Evolutionary conservation across 2,329 filamentous ascomycete genomes (phyloP).

Genomic region (Hypoxylon sp.): DNA sequence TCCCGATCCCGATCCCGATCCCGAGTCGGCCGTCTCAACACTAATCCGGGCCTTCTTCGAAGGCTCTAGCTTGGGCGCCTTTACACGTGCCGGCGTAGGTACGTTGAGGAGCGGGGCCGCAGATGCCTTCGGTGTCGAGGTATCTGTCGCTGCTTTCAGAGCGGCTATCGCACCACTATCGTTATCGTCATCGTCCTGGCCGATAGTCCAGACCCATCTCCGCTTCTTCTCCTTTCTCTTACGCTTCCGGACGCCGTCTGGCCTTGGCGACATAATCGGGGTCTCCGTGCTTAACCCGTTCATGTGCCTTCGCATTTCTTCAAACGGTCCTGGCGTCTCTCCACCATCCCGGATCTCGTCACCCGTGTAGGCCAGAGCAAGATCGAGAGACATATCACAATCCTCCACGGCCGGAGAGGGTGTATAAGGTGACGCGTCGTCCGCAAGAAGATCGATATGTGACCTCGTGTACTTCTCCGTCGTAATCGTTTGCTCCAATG

Average conservation of each 20-base stretch:
- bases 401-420: constrained; percentile 48
- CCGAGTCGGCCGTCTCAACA: constrained; percentile 48
- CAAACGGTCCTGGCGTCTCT: constrained; percentile 68
- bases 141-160: constrained; percentile 47
- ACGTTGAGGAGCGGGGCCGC: constrained; percentile 12
- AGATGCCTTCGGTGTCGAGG: constrained; percentile 24
- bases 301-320: constrained; percentile 68
- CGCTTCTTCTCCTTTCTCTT: constrained; percentile 67
- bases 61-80: constrained; percentile 31
- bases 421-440: constrained; percentile 62
- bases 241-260: constrained; percentile 59
- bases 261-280: constrained; percentile 50
- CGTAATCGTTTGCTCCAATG: constrained; percentile 68
- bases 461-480: constrained; percentile 69
- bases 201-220: constrained; percentile 73
- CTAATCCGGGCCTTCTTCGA: constrained; percentile 43
- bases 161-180: constrained; percentile 54
- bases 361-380: constrained; percentile 59
- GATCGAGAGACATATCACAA: constrained; percentile 56
- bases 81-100: constrained; percentile 7
- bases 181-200: constrained; percentile 56
- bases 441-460: constrained; percentile 68
- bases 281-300: constrained; percentile 55
- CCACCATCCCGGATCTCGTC: constrained; percentile 67
- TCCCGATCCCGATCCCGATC: too few relatives aligned